Percentiles rank a stretch among this genome's conserved stretches.
Conservation (phyloP, 148 eudicot species). For the Dysphania ambrosioides region DNA sequence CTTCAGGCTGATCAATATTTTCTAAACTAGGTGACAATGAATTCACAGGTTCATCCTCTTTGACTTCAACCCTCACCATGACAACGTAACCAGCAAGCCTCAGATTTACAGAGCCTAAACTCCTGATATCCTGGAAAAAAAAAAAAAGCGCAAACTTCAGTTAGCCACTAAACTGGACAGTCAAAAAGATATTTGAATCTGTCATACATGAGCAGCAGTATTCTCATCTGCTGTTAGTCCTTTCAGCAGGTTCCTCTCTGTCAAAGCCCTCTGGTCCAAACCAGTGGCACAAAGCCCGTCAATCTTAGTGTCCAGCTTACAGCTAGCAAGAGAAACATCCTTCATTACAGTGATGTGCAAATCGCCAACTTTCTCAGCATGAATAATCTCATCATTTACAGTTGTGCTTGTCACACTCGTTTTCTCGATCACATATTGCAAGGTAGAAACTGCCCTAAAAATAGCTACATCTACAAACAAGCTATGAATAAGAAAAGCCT, state of each 20-base stretch:
- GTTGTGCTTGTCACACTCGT: conserved; percentile 29
- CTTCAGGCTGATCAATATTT: conserved; percentile 83
- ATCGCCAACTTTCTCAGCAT: conserved; percentile 75
- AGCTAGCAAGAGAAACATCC: conserved; percentile 77
- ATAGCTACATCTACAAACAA: conserved; percentile 96
- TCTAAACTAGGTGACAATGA: conserved; percentile 46
- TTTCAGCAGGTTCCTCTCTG: conserved; percentile 81
- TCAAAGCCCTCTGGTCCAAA: conserved; percentile 51
- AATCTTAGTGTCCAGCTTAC: conserved; percentile 90
- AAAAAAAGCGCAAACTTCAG: conserved; percentile 12
- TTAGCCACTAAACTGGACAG: background rate
- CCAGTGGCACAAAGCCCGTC: conserved; percentile 85
- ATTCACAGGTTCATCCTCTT: conserved; percentile 37
- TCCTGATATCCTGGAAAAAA: conserved; percentile 80
- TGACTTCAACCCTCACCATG: conserved; percentile 68
- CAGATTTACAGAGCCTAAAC: conserved; percentile 79
- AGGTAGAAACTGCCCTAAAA: conserved; percentile 66
- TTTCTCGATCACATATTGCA: conserved; percentile 56
- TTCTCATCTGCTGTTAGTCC: conserved; percentile 99
- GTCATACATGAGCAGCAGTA: conserved; percentile 97
- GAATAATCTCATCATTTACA: conserved; percentile 37
- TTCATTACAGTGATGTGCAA: conserved; percentile 57
- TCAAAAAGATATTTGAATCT: conserved; percentile 13
- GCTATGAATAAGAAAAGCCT: conserved; percentile 93
- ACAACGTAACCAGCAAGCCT: conserved; percentile 85